Base-by-base conservation (phyloP, 768 basidiomycete genomes). In the Mycena metata region DNA sequence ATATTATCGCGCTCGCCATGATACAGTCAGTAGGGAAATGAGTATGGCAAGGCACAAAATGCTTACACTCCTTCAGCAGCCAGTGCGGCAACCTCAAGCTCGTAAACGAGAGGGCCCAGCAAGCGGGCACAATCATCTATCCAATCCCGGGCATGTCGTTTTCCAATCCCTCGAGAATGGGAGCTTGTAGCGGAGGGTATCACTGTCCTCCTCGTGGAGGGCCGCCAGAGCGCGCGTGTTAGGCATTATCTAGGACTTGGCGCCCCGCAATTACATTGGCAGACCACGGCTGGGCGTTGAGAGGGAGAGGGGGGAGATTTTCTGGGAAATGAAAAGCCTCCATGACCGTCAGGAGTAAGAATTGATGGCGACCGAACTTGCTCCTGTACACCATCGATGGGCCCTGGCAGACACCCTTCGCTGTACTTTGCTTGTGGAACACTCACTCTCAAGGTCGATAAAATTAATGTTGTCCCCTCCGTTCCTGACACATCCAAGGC, bases 51-150 rank as follows among this genome's bases (percentile, higher is more conserved):
- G 30, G 30, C 3, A 43, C 35, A 24, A 6, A 35, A 52, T 12
- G 55, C 51, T 30, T 24, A 55, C 51, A 63, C 23, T 63, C 61
- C 51, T 39, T 55, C 54, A 6, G 54, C 33, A 7, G 54, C 54
- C 1, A 55, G 23, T 9, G 54, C 54, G 3, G 54, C 54, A 21
- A 55, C 36, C 12, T 55, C n/a, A 11, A 55, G 54, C 35, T 55
- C 54, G 16, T 55, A 55, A 6, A 55, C 35, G 3, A 55, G 54
- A 36, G 54, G 54, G 5, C 54, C 54, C 4, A 55, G 16, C 39
- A 55, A n/a, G 12, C 21, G 21, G 23, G 54, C 54, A 21, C 54
- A 55, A 5, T 55, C n/a, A 12, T 50, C 49, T 10, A 50, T 13
- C 24, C 49, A 50, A 50, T 46, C 45, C 45, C 45, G 2, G 45